These are phyloP conservation scores for Schizophyllum commune DNA, from an alignment of 1,284 basidiomycete genomes.

Conservation along the genomic window DNA sequence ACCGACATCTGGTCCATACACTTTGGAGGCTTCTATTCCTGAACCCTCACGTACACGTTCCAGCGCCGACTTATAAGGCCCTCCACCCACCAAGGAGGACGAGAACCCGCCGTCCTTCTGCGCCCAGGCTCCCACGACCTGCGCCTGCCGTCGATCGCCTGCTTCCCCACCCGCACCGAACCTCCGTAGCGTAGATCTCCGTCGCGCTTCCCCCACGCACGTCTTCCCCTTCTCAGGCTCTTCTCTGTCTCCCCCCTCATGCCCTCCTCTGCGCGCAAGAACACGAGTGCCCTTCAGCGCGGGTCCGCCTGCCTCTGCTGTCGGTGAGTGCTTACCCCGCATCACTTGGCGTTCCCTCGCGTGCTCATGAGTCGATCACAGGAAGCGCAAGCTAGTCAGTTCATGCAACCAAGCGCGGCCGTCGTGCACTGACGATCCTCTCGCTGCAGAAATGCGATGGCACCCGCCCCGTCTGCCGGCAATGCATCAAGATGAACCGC, in stretches of 20 bases:
- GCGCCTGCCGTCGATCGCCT: no score
- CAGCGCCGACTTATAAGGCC: neutral
- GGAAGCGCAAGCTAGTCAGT: slow-evolving; percentile 53
- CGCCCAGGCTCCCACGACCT: neutral
- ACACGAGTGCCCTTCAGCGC: slow-evolving; percentile 36
- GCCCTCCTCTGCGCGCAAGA: slow-evolving; percentile 20
- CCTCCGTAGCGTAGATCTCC: no score
- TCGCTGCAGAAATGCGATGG: slow-evolving; percentile 50
- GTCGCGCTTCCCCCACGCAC: slow-evolving; percentile 8
- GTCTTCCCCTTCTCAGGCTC: neutral
- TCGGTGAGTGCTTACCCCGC: slow-evolving; percentile 27
- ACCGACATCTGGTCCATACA: neutral
- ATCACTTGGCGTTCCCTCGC: neutral
- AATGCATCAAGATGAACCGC: slow-evolving; percentile 48
- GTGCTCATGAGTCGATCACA: slow-evolving; percentile 14
- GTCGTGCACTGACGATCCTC: slow-evolving; percentile 9
- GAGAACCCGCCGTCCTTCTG: neutral
- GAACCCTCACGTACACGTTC: neutral
- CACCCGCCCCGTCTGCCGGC: slow-evolving; percentile 45
- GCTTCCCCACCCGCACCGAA: no score
- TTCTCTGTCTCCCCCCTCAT: slow-evolving; percentile 5
- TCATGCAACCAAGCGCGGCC: neutral
- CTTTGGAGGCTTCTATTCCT: neutral
- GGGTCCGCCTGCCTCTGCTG: slow-evolving; percentile 54
- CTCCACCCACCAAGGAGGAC: neutral